Evolutionary conservation across 2,329 filamentous ascomycete species (phyloP), one percentile per base, ranked within the genome.

Genomic region (Neonectria hederae): DNA sequence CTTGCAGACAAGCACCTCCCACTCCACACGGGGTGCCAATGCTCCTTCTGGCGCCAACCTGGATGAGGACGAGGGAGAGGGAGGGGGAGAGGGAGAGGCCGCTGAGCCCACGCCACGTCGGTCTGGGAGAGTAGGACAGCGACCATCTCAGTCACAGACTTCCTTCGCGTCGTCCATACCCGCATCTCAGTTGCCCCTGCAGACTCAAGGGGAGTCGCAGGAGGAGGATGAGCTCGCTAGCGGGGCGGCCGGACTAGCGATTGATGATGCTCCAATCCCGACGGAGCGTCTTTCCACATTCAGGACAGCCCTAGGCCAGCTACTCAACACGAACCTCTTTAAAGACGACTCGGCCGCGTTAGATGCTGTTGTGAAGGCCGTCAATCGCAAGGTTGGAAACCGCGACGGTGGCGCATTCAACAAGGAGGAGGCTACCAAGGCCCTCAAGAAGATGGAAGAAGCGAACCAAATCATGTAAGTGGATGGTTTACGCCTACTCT

Each of bases 401-500:
- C 72, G 79, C 3, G 76, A 81, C 26, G 85, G 85, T 5, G 86
- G 86, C 8, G 79, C 84, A 40, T 99, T 97, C 80, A 85, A 83
- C 26, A 85, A 85, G 40, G 83, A 82, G 0, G 96, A 99, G 79
- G 93, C 92, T 0, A 82, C 91, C 62, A 87, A 90, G 77, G 94
- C 93, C 48, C 82, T 99, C 61, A 88, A 88, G 78, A 89, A 86
- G 76, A 90, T 99, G 88, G 90, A 93, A 73, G 89, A 92, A 69
- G 84, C 86, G 72, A 97, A 97, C 78, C 90, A 95, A 82, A 90
- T 99, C 76, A 99, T 99, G 94, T 95, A 83, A 87, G 92, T 89
- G 59, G 53, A 22, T 42, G 13, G 14, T 14, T 24, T 2, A 17
- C 6, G 19, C 14, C n/a, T n/a, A 3, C 32, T 21, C 6, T 17